phyloP scores from a whole-genome alignment of 2,329 filamentous ascomycete genomes.

The Aspergillus hiratsukae region DNA sequence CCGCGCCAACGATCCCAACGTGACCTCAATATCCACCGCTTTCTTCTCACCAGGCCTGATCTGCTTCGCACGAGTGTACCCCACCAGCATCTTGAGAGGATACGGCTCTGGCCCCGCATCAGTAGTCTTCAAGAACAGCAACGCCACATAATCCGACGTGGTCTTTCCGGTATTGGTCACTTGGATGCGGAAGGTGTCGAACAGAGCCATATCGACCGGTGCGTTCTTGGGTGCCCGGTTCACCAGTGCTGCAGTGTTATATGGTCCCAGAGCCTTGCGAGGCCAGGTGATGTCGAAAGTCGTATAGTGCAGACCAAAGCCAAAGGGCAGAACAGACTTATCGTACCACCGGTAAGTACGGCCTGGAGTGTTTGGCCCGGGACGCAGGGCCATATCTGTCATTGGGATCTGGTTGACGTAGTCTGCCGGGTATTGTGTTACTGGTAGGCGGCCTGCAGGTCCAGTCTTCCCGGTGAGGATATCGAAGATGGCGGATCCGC shows the following conservation, averaged over 20 bases:
- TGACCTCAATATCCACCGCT: constrained; percentile 23
- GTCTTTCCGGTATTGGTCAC: constrained; percentile 29
- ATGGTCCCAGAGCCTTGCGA: neutral
- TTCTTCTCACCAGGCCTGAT: constrained; percentile 15
- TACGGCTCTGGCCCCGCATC: constrained; percentile 30
- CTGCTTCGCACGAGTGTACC: constrained; percentile 20
- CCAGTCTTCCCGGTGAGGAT: constrained; percentile 31
- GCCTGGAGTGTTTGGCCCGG: constrained; percentile 25
- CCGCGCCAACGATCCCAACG: constrained; percentile 27
- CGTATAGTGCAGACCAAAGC: constrained; percentile 39
- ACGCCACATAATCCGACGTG: constrained; percentile 32
- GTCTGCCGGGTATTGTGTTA: constrained; percentile 32
- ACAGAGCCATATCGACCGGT: constrained; percentile 4
- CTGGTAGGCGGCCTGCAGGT: constrained; percentile 34
- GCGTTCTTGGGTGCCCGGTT: neutral
- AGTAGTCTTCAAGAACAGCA: constrained; percentile 27
- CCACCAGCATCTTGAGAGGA: constrained; percentile 32
- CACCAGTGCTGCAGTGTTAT: neutral
- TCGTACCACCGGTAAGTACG: constrained; percentile 39
- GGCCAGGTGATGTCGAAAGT: constrained; percentile 23
- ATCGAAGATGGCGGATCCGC: constrained; percentile 35
- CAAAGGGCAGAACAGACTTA: constrained; percentile 33
- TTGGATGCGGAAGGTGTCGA: constrained; percentile 23
- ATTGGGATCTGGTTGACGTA: constrained; percentile 38
- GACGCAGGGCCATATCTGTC: constrained; percentile 32